Base-by-base conservation (phyloP, 139 green algal genomes). In the Ettlia oleoabundans region DNA sequence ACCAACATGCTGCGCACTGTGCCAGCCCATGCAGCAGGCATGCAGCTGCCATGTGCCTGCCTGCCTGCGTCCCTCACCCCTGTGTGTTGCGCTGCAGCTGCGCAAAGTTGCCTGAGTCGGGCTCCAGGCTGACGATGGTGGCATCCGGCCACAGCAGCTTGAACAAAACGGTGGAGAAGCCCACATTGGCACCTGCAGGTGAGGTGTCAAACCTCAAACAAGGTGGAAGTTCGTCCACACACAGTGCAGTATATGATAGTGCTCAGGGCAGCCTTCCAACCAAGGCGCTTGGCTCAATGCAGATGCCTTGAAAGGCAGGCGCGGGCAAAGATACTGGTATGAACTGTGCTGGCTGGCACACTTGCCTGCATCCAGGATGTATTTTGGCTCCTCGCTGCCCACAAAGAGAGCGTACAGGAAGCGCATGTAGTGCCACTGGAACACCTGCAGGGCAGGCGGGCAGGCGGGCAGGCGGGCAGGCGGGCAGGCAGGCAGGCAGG, bases 121-220 rank as follows among this genome's bases (percentile, higher is more conserved):
- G 81, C 55, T 86, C 81, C 18, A 86, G 37, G 42, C 47, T 62
- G 4, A 86, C 81, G 1, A 86, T 41, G 0, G 47, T 55, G 7
- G 81, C 81, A 76, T 86, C 81, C 4, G 81, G 81, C 18, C 53
- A 82, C 4, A 86, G 53, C 47, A 82, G 37, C 40, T 76, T 81
- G 72, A 82, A 81, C 38, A 86, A 28, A 21, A 53, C 52, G 10
- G 81, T 76, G 24, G 81, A 82, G 55, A 82, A 86, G 52, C 81
- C 81, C 7, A 28, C 71, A 55, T 86, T 86, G 37, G 69, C 81
- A 5, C 81, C 81, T 69, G 65, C 47, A 58, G 15, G 10, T 58
- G 47, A 58, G 47, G 47, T 10, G 10, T 58, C 47, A 58, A 58
- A 10, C 10, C 13, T 58, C 47, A 58, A 58, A 24, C 47, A n/a